Base-by-base conservation (phyloP, 495 filamentous ascomycete genomes). In the Cryomyces antarcticus region DNA sequence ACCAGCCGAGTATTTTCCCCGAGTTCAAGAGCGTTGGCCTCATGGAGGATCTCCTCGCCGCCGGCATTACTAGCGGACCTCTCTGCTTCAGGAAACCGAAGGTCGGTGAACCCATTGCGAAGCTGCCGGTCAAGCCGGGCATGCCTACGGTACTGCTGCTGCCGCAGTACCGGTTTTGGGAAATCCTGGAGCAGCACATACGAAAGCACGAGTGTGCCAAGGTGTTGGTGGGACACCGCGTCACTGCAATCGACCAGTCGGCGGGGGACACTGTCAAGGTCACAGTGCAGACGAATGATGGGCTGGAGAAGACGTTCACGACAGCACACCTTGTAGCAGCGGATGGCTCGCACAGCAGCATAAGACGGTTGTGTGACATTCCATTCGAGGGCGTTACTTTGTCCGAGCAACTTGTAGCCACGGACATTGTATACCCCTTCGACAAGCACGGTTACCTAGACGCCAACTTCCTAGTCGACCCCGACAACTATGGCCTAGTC, bases 381-480 rank as follows among this genome's bases (percentile, higher is more conserved):
- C 38, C 47, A 6, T 55, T 51, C 41, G 52, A 55, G 12, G 52
- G 52, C 11, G 54, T 46, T 37, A 55, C 52, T 9, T 55, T 41
- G 45, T 30, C 28, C 7, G 52, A 55, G 29, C 43, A 48, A 13
- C 42, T 55, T 12, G 49, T 55, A 10, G 46, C 48, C 2, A 52
- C 37, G 6, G 46, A 55, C 40, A 39, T 55, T 1, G 41, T 46
- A 13, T 57, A 54, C 42, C 39, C 38, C 28, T 56, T 56, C 40
- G 49, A 46, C 12, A 46, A 49, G 30, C 40, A 55, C 29, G 46
- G 53, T 12, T 53, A 46, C 44, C 38, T 28, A 11, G 45, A 51
- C 28, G 52, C 37, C 10, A 54, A 48, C 42, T 42, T 48, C 38
- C 30, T 52, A 10, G 33, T 51, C 28, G 52, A 55, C 35, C 33